Base-by-base conservation (phyloP, 169 alveolate species). In the Besnoitia besnoiti region DNA sequence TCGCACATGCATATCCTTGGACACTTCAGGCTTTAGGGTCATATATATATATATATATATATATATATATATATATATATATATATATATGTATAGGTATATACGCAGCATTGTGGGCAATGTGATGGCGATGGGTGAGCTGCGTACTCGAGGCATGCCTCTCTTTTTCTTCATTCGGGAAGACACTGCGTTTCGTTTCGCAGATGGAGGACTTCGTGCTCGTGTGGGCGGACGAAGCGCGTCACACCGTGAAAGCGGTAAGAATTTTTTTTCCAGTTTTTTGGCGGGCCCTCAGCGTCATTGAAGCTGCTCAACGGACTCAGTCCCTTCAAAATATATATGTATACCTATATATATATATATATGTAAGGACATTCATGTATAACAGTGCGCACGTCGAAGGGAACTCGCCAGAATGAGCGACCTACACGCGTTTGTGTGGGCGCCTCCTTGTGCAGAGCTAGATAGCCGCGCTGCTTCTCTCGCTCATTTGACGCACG, bases 151-250 rank as follows among this genome's bases (percentile, higher is more conserved):
- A n/a, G n/a, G 67, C 27, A 5, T 55, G 1, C 27, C 1, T 55
- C 7, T 55, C 4, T 55, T 1, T 55, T 0, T 55, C 1, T 55
- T 8, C 27, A 55, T 10, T 1, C 27, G n/a, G n/a, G n/a, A n/a
- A n/a, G n/a, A n/a, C n/a, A n/a, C 16, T 49, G 59, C 59, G 7
- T 49, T 55, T 55, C 27, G 5, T n/a, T 42, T 16, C 40, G 7
- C 87, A 77, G 87, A 4, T 77, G 4, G 87, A 77, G 35, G 87
- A 77, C 59, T 51, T 77, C 61, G 55, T 40, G 33, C 59, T 77
- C 21, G 87, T 77, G 35, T 77, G 87, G 87, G 40, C 87, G 47
- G 87, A 40, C 40, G 87, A 77, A 7, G 19, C 7, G 37, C 33
- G 33, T 4, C 19, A 42, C 37, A 19, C 33, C 7, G 87, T 77